Evolutionary conservation across 2,329 filamentous ascomycete genomes (phyloP), one percentile per base, ranked within the genome.

Genomic region (Alternaria viburni): DNA sequence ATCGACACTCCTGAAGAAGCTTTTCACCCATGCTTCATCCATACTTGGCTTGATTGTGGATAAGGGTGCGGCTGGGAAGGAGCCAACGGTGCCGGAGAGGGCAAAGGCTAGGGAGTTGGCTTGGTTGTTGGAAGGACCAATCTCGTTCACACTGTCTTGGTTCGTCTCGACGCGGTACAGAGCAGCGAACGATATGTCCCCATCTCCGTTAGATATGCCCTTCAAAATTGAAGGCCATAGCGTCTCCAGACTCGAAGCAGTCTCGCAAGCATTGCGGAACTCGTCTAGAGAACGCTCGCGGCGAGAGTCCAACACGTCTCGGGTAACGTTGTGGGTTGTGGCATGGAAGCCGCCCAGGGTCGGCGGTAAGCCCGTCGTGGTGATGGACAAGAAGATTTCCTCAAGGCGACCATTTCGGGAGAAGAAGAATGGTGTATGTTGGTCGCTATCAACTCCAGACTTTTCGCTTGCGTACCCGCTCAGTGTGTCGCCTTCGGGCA

Each of bases 201-300:
- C 57, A 3, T 59, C 17, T 21, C 50, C 57, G 2, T 46, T 54
- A 2, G 57, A 47, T 41, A 59, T 59, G 2, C 57, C 57, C 2
- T 47, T 23, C 26, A 59, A 46, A 3, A 28, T 36, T 3, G 49
- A 46, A 4, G 57, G 15, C 41, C 50, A 59, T 7, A 59, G 26
- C 15, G 43, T 23, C 6, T 9, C 19, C 15, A 54, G 28, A 3
- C 43, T n/a, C 23, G 4, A n/a, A 3, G 57, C 57, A 59, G 46
- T 43, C n/a, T 54, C 54, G 28, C 47, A 54, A 3, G 57, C 21
- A 6, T 10, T n/a, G 6, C 57, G 50, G 3, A 59, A 47, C 3
- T 59, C 19, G 7, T 59, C 28, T 6, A 59, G 12, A 25, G 57
- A 54, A 19, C 10, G 43, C 17, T 59, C 57, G 15, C 57, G 57